phyloP scores from a whole-genome alignment of 495 filamentous ascomycete species.

The Talaromyces borbonicus region DNA sequence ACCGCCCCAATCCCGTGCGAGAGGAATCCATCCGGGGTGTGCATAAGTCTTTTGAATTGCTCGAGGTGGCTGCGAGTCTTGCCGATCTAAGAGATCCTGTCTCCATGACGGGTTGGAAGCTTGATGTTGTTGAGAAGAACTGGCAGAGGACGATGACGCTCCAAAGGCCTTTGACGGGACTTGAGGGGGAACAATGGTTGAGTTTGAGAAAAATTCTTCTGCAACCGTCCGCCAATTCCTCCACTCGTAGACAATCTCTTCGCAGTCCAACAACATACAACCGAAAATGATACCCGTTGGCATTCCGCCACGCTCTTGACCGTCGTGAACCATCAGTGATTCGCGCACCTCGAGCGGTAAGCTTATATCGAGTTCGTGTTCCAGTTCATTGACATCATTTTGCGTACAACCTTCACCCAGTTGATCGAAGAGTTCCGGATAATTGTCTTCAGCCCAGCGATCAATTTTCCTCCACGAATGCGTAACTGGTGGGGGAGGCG shows the following conservation, averaged over 20 bases:
- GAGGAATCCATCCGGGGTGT: conserved; percentile 90
- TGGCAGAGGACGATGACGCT: conserved; percentile 48
- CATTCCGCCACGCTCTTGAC: conserved; percentile 84
- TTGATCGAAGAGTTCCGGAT: conserved; percentile 88
- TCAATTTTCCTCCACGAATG: conserved; percentile 95
- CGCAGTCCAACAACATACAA: conserved; percentile 92
- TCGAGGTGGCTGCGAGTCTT: conserved; percentile 79
- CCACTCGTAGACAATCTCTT: conserved; percentile 98
- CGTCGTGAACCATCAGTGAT: conserved; percentile 83
- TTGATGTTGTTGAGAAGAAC: conserved; percentile 34
- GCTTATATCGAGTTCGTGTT: conserved; percentile 91
- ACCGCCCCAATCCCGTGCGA: conserved; percentile 95
- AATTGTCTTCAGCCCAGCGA: conserved; percentile 87
- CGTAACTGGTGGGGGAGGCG: conserved; percentile 74
- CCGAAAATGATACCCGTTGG: conserved; percentile 92
- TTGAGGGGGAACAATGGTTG: conserved; percentile 43
- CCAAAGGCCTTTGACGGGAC: conserved; percentile 58
- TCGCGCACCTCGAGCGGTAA: conserved; percentile 90
- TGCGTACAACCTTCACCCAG: conserved; percentile 80
- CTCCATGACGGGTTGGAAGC: conserved; percentile 60
- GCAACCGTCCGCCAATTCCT: conserved; percentile 92
- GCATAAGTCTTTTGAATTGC: conserved; percentile 89
- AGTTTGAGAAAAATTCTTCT: conserved; percentile 65
- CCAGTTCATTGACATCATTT: conserved; percentile 94
- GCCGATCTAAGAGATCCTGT: conserved; percentile 71